A percentile compares a stretch with the other conserved stretches of the same genome.
Evolutionary conservation across 352 stramenopile species (phyloP).

Genomic region (Phytophthora citricola): DNA sequence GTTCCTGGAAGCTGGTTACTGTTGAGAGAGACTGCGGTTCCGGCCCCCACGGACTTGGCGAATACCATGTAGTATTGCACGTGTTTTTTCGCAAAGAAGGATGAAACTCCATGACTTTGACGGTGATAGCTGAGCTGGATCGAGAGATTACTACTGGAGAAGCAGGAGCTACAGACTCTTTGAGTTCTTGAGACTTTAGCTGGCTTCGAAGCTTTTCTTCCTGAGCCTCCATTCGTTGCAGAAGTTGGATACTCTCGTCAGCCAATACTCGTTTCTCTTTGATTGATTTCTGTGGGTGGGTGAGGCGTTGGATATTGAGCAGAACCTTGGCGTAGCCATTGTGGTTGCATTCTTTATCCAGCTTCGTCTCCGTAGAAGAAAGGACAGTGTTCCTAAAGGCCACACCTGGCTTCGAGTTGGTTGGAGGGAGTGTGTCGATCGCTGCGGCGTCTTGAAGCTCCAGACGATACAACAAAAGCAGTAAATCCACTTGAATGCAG

Average conservation of each 20-base stretch:
- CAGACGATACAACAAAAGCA: constrained; percentile 56
- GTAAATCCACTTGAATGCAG: constrained; percentile 62
- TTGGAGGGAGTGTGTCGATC: constrained; percentile 34
- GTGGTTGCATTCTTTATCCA: constrained; percentile 55
- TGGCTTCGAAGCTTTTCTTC: constrained; percentile 49
- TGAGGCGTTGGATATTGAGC: constrained; percentile 54
- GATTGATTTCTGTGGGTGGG: constrained; percentile 12
- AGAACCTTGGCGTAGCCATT: constrained; percentile 60
- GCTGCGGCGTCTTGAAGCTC: constrained; percentile 59
- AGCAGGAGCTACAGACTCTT: constrained; percentile 29
- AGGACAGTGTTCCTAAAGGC: constrained; percentile 13
- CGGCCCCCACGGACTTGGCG: constrained; percentile 68
- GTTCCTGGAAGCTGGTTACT: constrained; percentile 75
- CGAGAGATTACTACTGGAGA: constrained; percentile 61
- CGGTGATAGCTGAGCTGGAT: constrained; percentile 57
- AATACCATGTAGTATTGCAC: constrained; percentile 85
- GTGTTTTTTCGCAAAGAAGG: constrained; percentile 38
- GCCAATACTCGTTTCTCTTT: constrained; percentile 32
- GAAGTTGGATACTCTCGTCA: constrained; percentile 50
- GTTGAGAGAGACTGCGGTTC: constrained; percentile 80
- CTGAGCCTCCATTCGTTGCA: constrained; percentile 48
- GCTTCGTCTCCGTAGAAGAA: constrained; percentile 29
- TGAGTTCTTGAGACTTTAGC: not conserved
- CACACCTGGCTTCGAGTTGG: constrained; percentile 4
- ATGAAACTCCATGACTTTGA: constrained; percentile 54